Evolutionary conservation across 2,329 filamentous ascomycete species (phyloP), one percentile per base, ranked within the genome.

Genomic region (Arachnomyces sp.): DNA sequence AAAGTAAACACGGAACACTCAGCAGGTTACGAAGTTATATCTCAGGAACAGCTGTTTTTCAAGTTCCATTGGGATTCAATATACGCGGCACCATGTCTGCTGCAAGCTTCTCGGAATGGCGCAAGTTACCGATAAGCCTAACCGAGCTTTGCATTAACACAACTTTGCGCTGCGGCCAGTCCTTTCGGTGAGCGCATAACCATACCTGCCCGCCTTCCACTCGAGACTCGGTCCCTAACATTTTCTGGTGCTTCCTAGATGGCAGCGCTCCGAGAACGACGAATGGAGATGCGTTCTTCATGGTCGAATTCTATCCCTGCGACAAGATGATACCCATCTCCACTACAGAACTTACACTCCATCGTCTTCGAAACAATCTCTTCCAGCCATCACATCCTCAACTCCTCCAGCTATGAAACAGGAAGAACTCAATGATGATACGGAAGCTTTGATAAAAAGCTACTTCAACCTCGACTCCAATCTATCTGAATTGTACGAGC

Each of bases 121-220:
- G 79, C 49, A 93, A 85, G 67, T 67, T 98, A 50, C 88, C 92
- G 16, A 69, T 95, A 31, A 84, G 73, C 45, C 67, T 94, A 28
- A 77, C 81, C 3, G 92, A 98, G 59, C 76, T 98, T 3, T 95
- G 87, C 59, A 88, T 98, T 49, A 87, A 94, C 54, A 98, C 90
- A 0, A 94, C 88, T 0, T 70, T 98, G 28, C 81, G 90, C 46
- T 98, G 92, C 60, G 92, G 92, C 3, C 92, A 98, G 61, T 94
- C 90, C 0, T 98, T 98, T 51, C 68, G 78, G 76, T 78, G 61
- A 43, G 49, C 48, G 32, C 25, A 33, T 20, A 34, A 17, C 34
- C 16, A 31, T 47, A 39, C 9, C 5, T 9, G 20, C 9, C 20
- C 5, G 5, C 12, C 17, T 30, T 28, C 36, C 15, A 16, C 9